A percentile compares a stretch with the other conserved stretches of the same genome.
phyloP scores from a whole-genome alignment of 2,329 filamentous ascomycete species.

The Cladobotryum mycophilum region DNA sequence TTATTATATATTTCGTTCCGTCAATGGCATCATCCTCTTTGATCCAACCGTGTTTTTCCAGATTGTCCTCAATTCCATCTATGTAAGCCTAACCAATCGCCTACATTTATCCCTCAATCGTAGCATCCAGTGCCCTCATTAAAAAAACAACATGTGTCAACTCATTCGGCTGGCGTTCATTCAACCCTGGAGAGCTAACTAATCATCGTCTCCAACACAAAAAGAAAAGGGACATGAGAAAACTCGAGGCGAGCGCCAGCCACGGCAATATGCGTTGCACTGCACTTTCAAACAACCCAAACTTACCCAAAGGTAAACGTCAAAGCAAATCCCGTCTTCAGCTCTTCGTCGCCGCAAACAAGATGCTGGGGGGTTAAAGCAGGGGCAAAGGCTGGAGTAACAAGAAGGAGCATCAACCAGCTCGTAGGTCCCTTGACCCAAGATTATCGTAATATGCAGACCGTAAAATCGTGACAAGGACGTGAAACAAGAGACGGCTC shows the following conservation, averaged over 20 bases:
- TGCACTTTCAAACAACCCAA: constrained; percentile 1
- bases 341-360: not conserved
- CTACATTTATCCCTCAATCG: constrained; percentile 7
- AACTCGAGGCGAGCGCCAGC: constrained; percentile 2
- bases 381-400: not conserved
- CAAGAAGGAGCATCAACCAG: not conserved
- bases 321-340: not conserved
- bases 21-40: too few relatives aligned
- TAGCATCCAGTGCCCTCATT: constrained; percentile 2
- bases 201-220: not conserved
- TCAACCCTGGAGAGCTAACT: constrained; percentile 1
- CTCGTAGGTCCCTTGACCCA: constrained; percentile 11
- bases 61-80: constrained; percentile 15
- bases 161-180: constrained; percentile 5
- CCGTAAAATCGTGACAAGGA: constrained; percentile 18
- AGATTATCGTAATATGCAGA: constrained; percentile 16
- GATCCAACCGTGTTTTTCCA: constrained; percentile 4
- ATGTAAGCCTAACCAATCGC: constrained; percentile 16
- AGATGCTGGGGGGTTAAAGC: not conserved
- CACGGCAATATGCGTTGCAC: not conserved
- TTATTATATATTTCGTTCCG: too few relatives aligned
- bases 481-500: constrained; percentile 15
- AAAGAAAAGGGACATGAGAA: not conserved
- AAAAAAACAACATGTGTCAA: constrained; percentile 2
- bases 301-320: not conserved